Evolutionary conservation across 768 basidiomycete species (phyloP).

Genomic region (Hypholoma fasciculare): DNA sequence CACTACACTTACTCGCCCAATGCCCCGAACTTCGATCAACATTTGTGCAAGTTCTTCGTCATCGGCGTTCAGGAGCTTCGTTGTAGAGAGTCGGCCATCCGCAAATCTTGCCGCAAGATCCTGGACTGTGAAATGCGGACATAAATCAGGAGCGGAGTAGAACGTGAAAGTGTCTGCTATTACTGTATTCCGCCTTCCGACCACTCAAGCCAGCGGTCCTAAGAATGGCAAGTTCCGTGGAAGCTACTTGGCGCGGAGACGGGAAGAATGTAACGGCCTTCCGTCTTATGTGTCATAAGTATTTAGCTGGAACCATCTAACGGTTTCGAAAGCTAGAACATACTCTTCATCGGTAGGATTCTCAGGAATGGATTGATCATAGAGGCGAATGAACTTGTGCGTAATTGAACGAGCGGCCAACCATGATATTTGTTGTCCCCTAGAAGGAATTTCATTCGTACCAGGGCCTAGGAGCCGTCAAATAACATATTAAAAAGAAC

Average conservation of each 20-base stretch:
- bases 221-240: slow-evolving; percentile 58
- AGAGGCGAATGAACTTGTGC: slow-evolving; percentile 77
- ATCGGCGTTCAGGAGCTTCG: slow-evolving; percentile 64
- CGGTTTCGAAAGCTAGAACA: slow-evolving; percentile 16
- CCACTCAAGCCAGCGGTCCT: slow-evolving; percentile 75
- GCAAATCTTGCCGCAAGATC: slow-evolving; percentile 81
- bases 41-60: slow-evolving; percentile 79
- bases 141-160: slow-evolving; percentile 2
- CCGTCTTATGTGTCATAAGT: slow-evolving; percentile 12
- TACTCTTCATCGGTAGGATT: slow-evolving; percentile 53
- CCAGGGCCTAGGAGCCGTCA: not conserved
- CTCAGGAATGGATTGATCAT: slow-evolving; percentile 73
- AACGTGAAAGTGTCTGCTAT: slow-evolving; percentile 16
- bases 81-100: slow-evolving; percentile 75
- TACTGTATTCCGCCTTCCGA: slow-evolving; percentile 91
- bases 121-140: slow-evolving; percentile 47
- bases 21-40: slow-evolving; percentile 76
- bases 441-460: slow-evolving; percentile 20
- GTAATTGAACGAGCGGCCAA: slow-evolving; percentile 81
- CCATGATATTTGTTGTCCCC: slow-evolving; percentile 85
- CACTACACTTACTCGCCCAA: slow-evolving; percentile 59
- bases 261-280: slow-evolving; percentile 53
- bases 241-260: slow-evolving; percentile 63
- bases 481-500: not conserved
- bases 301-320: not conserved